Evolutionary conservation across 306 rosid genomes (phyloP).

Genomic region (Senna tora): DNA sequence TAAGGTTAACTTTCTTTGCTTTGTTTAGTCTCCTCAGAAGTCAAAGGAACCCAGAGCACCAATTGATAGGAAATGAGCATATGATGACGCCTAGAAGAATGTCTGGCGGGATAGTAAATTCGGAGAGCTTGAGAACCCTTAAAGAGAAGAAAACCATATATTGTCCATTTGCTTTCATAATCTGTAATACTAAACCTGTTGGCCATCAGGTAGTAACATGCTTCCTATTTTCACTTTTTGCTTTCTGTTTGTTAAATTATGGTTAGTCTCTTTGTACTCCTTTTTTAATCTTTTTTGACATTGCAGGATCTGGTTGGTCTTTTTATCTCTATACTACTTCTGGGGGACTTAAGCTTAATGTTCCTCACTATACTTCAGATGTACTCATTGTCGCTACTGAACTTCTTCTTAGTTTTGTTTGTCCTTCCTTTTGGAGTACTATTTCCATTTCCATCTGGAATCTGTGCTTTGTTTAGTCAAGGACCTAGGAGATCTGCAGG

Average conservation of each 20-base stretch:
- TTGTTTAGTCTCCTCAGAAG: slow-evolving; percentile 37
- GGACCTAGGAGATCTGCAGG: slow-evolving; percentile 73
- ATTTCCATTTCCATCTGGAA: slow-evolving; percentile 76
- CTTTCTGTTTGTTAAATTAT: neutral
- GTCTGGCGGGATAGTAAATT: slow-evolving; percentile 48
- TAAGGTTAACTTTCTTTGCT: slow-evolving; percentile 32
- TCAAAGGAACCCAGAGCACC: slow-evolving; percentile 28
- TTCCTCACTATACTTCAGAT: slow-evolving; percentile 59
- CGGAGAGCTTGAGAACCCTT: slow-evolving; percentile 48
- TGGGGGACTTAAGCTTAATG: slow-evolving; percentile 64
- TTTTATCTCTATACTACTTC: slow-evolving; percentile 54
- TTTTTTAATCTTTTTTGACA: slow-evolving; percentile 14
- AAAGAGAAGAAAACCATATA: slow-evolving; percentile 54
- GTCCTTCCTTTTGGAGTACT: slow-evolving; percentile 65
- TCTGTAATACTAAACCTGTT: slow-evolving; percentile 57
- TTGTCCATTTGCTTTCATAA: slow-evolving; percentile 47
- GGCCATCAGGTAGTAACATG: slow-evolving; percentile 62
- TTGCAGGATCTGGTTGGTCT: slow-evolving; percentile 72
- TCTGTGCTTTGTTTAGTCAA: slow-evolving; percentile 68
- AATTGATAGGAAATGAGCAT: slow-evolving; percentile 43
- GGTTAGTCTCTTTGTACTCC: neutral
- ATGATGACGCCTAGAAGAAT: slow-evolving; percentile 46
- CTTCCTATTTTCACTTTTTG: neutral
- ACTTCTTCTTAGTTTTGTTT: slow-evolving; percentile 56
- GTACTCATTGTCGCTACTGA: slow-evolving; percentile 54